Evolutionary conservation across 208 protist species (phyloP).

Genomic region (Strigomonas oncopelti): DNA sequence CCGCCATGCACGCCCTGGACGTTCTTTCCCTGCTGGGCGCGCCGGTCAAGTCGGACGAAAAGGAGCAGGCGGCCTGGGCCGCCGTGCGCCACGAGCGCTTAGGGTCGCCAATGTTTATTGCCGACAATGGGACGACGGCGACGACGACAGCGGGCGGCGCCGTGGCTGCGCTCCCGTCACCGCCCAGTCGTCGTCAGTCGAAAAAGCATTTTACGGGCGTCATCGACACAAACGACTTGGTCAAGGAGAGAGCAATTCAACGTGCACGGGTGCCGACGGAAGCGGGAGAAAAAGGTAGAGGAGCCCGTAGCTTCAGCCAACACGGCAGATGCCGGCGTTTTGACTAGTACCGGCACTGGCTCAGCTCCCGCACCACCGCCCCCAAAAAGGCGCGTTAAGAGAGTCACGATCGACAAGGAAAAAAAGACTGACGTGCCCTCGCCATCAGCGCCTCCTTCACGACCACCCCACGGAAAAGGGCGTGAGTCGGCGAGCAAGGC

Average conservation of each 20-base stretch:
- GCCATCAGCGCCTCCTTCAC: too few species aligned
- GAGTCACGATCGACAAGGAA: too few species aligned
- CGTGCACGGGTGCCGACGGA: constrained; percentile 25
- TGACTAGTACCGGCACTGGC: too few species aligned
- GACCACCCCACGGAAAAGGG: too few species aligned
- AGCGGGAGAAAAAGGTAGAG: not conserved
- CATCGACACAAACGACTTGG: not conserved
- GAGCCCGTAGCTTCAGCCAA: not conserved
- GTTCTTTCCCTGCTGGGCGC: constrained; percentile 59
- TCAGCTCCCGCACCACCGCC: too few species aligned
- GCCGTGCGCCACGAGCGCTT: not conserved
- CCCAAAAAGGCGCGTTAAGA: too few species aligned
- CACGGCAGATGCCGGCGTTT: not conserved
- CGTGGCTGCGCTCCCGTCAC: not conserved
- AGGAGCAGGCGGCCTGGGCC: not conserved
- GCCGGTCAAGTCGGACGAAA: constrained; percentile 13
- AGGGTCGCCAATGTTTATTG: not conserved
- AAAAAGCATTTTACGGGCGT: not conserved
- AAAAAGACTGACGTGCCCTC: too few species aligned
- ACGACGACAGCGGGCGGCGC: too few species aligned
- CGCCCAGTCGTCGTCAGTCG: not conserved
- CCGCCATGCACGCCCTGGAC: constrained; percentile 85
- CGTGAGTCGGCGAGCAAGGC: not conserved
- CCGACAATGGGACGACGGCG: not conserved
- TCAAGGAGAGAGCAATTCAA: not conserved